Base-by-base conservation (phyloP, 768 basidiomycete genomes). In the Boletales sp. region DNA sequence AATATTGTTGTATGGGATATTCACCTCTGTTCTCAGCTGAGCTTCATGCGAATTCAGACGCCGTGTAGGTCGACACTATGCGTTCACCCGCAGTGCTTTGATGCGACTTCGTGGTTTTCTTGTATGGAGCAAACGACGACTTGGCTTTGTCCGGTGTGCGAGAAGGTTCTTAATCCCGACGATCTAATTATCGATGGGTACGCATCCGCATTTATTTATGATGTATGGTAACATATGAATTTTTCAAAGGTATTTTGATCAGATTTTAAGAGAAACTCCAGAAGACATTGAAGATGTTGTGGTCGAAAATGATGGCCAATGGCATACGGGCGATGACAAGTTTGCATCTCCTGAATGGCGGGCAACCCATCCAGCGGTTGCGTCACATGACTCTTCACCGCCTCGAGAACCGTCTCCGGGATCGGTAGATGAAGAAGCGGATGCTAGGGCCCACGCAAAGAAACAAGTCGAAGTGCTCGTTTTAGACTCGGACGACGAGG, bases 81-180 rank as follows among this genome's bases (percentile, higher is more conserved):
- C 62, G 83, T 88, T 34, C 97, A 98, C 68, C 72, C 89, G 8
- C 90, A 94, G 58, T 99, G 97, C 66, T 99, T 98, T 69, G 97
- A 99, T 68, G 94, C 94, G 0, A 78, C 77, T 15, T 91, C 89
- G 36, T 99, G 94, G 94, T 91, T 87, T 62, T 86, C 86, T 5
- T 83, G 95, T 65, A 98, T 97, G 83, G 90, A 95, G 62, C 86
- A 91, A 70, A 97, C 94, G 9, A 97, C 95, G 2, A 94, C 93
- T 29, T 99, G 90, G 87, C 68, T 87, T 40, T 98, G 97, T 69
- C 95, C 97, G 24, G 87, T 93, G 38, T 98, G 97, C 69, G 90
- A 92, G 65, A 84, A 81, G 61, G 72, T 77, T 40, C 67, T 99
- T 46, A 81, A 85, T 55, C 72, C 81, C 17, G 86, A 87, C 31